Evolutionary conservation across 148 eudicot genomes (phyloP), one percentile per base, ranked within the genome.

Genomic region (Nyssa sinensis): DNA sequence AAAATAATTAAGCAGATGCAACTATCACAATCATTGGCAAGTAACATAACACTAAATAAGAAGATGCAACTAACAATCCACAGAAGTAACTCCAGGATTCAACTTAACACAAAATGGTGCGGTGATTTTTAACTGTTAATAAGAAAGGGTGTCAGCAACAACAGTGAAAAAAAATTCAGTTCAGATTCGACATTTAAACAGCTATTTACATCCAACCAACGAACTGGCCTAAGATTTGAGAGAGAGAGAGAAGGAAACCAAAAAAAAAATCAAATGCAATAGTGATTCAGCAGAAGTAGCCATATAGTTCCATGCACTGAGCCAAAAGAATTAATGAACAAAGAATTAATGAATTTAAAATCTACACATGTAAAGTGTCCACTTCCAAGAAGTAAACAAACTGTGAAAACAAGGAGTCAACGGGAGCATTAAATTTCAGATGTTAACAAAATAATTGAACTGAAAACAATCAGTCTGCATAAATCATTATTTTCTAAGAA

Each of bases 21-120:
- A 47, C n/a, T 21, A 62, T 91, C 97, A 76, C 84, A 83, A 67
- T 89, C 90, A 80, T 75, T 86, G 96, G 96, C 83, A 78, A 74
- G 61, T 3, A 51, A 73, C 51, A 74, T 32, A 73, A 69, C 19
- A 39, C 25, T 44, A n/a, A n/a, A n/a, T 59, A 67, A 64, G 69
- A 29, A 70, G 37, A 75, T 77, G 71, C 82, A 79, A 53, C 19
- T 25, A 69, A 53, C 23, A 24, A 29, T 25, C 47, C 53, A 57
- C 7, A 34, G 58, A 41, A 41, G n/a, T 51, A 30, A 21, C 55
- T 7, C 60, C 31, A 58, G n/a, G 49, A 70, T 34, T 31, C 59
- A 68, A 28, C 68, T 73, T 51, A n/a, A 27, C 14, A 72, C 33
- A 34, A 55, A 66, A 17, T 17, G 4, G 11, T 58, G 17, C 28